Conservation (phyloP, 2,329 filamentous ascomycete species). For the Neocatenulostroma microsporum region DNA sequence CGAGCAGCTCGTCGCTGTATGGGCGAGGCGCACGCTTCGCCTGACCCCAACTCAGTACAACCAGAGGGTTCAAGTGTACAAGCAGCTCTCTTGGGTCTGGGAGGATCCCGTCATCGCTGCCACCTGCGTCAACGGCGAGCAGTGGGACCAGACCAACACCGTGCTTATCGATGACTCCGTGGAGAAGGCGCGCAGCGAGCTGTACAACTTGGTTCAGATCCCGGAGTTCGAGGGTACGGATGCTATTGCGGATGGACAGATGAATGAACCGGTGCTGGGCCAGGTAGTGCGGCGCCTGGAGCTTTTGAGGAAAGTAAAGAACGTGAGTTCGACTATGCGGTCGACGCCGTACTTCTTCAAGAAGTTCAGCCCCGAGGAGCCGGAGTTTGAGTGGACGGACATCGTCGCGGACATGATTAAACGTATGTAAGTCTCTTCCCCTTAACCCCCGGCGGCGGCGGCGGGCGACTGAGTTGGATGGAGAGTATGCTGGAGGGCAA, state of each 20-base stretch:
- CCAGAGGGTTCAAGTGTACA: constrained; percentile 76
- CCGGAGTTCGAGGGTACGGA: constrained; percentile 61
- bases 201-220: constrained; percentile 69
- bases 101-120: constrained; percentile 35
- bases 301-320: constrained; percentile 41
- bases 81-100: constrained; percentile 72
- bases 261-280: constrained; percentile 38
- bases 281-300: constrained; percentile 49
- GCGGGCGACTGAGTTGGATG: no score
- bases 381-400: no score
- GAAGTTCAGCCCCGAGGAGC: no score
- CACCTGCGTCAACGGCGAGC: constrained; percentile 35
- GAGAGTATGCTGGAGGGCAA: no score
- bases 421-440: no score
- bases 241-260: constrained; percentile 36
- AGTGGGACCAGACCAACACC: constrained; percentile 79
- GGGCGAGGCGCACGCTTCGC: constrained; percentile 70
- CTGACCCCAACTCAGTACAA: constrained; percentile 59
- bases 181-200: constrained; percentile 75
- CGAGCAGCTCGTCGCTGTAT: constrained; percentile 56
- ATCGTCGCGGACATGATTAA: no score
- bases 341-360: constrained; percentile 9
- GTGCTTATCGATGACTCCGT: constrained; percentile 78
- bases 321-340: constrained; percentile 41
- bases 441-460: no score